Evolutionary conservation across 169 alveolate species (phyloP).

Genomic region (Theileria parva): DNA sequence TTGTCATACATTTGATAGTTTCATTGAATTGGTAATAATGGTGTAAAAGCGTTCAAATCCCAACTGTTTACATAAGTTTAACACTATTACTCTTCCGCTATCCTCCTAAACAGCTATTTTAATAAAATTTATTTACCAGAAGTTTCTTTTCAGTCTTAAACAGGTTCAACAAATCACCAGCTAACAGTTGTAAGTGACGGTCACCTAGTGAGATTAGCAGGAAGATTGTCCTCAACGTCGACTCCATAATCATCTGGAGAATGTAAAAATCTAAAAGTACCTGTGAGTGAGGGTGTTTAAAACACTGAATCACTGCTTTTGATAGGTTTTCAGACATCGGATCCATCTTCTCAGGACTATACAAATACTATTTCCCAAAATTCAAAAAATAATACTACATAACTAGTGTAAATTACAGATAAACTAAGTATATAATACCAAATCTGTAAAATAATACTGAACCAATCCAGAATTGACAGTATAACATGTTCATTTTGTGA

Average conservation of each 20-base stretch:
- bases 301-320: conserved; percentile 51
- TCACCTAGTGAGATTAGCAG: conserved; percentile 52
- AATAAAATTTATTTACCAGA: conserved; percentile 29
- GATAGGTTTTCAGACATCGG: conserved; percentile 20
- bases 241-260: conserved; percentile 39
- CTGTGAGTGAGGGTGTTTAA: conserved; percentile 63
- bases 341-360: conserved; percentile 49
- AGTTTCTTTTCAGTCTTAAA: conserved; percentile 36
- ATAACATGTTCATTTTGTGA: conserved; percentile 46
- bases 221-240: conserved; percentile 38
- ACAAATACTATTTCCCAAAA: background rate
- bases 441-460: conserved; percentile 38
- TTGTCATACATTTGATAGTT: background rate
- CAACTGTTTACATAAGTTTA: conserved; percentile 50
- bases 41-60: conserved; percentile 62
- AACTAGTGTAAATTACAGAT: background rate
- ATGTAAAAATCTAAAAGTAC: conserved; percentile 4
- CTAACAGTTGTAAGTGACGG: conserved; percentile 43
- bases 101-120: conserved; percentile 40
- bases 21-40: conserved; percentile 38
- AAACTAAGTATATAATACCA: background rate
- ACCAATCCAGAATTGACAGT: conserved; percentile 59
- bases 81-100: conserved; percentile 49
- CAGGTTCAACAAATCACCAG: conserved; percentile 51
- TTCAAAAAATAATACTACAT: background rate